Base-by-base conservation (phyloP, 116 monocot species). In the Dioscorea cayenensis region DNA sequence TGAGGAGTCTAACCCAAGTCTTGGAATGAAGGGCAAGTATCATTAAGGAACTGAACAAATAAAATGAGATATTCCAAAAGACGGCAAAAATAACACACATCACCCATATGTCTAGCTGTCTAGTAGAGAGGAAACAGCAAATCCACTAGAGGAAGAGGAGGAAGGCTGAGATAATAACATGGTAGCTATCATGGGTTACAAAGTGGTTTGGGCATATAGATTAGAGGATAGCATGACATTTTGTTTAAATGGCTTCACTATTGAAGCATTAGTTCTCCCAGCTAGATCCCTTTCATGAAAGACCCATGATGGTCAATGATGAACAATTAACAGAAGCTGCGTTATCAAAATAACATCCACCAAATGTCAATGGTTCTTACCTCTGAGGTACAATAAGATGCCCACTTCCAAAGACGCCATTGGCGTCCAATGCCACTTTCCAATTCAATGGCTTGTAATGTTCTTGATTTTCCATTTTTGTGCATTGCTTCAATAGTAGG, bases 401-500 rank as follows among this genome's bases (percentile, higher is more conserved):
- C 88, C 97, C 97, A 97, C 78, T 84, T 92, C 97, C 97, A 97
- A 75, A 97, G 93, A 29, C 79, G 78, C 83, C 75, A 78, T 72
- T 97, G 93, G 68, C 69, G 82, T 38, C 80, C 93, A 76, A 88
- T 83, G 25, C 90, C 90, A 83, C 88, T 93, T 80, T 97, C 93
- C 80, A 93, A 72, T 75, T 97, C 97, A 80, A 97, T 83, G 55
- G 97, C 93, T 79, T 97, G 97, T 66, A 93, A 72, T 10, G 69
- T 74, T 79, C 86, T 84, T 32, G 71, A 68, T 61, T 85, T 93
- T 63, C 86, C 90, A 86, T 97, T 97, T 66, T 84, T 97, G 28
- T 59, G 68, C 72, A 97, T 68, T 36, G 97, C 80, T 80, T 93
- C 90, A 66, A 86, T 36, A 5, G 97, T 88, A 17, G 97, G 93